Conservation (phyloP, 164 flowering plant genomes). For the Umbellularia californica region DNA sequence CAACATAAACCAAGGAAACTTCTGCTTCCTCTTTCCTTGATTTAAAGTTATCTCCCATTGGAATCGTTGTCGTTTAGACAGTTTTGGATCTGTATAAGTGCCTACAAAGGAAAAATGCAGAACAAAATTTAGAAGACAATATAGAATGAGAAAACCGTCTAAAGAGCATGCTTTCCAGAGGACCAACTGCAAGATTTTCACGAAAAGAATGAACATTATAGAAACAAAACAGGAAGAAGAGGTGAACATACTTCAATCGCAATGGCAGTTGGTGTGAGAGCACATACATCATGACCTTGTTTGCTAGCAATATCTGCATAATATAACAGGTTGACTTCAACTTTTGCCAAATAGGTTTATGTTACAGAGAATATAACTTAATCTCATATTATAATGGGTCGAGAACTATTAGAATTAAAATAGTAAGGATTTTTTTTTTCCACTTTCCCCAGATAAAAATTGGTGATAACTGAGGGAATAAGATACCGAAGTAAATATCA, state of each 20-base stretch:
- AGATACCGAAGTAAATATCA: too few relatives aligned
- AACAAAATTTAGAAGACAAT: neutral
- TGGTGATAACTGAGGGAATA: too few relatives aligned
- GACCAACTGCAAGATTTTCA: neutral
- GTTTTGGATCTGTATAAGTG: conserved; percentile 49
- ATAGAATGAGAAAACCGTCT: neutral
- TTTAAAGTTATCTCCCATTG: neutral
- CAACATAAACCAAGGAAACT: neutral
- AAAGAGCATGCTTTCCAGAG: too few relatives aligned
- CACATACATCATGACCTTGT: conserved; percentile 54
- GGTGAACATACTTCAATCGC: conserved; percentile 45
- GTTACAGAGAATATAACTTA: neutral
- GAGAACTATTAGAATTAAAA: too few relatives aligned
- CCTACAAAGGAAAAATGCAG: conserved; percentile 31
- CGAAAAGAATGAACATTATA: neutral
- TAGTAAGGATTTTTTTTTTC: too few relatives aligned
- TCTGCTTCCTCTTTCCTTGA: neutral
- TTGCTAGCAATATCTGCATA: conserved; percentile 66
- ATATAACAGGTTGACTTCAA: neutral
- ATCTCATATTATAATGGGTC: neutral
- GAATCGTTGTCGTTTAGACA: conserved; percentile 25
- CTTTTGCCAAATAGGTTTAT: neutral
- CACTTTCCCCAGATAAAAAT: too few relatives aligned
- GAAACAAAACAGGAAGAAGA: neutral
- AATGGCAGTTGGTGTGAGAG: conserved; percentile 61